These are phyloP conservation scores for Leccinum angustisporum DNA, from an alignment of 1,284 basidiomycete genomes.

Conservation along the genomic window DNA sequence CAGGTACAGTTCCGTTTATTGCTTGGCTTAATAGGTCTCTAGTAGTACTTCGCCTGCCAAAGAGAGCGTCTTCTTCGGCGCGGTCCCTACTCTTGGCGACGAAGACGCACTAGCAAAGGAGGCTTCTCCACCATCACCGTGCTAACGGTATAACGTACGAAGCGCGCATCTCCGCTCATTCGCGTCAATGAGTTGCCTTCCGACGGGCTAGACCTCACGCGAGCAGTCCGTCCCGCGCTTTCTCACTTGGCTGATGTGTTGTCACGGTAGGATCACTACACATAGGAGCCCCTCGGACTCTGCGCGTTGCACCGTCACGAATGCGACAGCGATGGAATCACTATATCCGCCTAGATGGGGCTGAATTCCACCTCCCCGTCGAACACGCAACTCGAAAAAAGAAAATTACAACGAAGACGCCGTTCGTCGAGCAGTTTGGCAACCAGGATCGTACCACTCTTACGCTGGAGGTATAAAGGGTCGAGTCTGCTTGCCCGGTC, in stretches of 20 bases:
- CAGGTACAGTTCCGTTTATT: background rate
- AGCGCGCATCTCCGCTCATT: slow-evolving; percentile 12
- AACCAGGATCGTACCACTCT: slow-evolving; percentile 9
- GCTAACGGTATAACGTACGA: slow-evolving; percentile 21
- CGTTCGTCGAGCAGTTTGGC: slow-evolving; percentile 4
- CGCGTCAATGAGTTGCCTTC: slow-evolving; percentile 2
- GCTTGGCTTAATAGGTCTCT: background rate
- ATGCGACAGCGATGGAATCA: slow-evolving; percentile 4
- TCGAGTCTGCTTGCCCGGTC: background rate
- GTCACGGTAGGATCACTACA: slow-evolving; percentile 5
- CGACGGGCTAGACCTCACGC: background rate
- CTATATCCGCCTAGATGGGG: slow-evolving; percentile 14
- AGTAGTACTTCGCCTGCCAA: slow-evolving; percentile 13
- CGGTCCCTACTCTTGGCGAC: slow-evolving; percentile 5
- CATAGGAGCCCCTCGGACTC: background rate
- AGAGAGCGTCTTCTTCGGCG: slow-evolving; percentile 15
- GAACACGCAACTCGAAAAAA: slow-evolving; percentile 13
- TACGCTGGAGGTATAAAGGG: slow-evolving; percentile 17
- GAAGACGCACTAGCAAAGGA: background rate
- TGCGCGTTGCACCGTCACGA: background rate
- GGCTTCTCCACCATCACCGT: slow-evolving; percentile 17
- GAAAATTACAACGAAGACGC: slow-evolving; percentile 18
- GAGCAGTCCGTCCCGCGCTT: background rate
- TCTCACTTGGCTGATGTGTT: slow-evolving; percentile 7
- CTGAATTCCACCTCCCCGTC: slow-evolving; percentile 6